Base-by-base conservation (phyloP, 2,329 filamentous ascomycete species). In the Aspergillus arachidicola region DNA sequence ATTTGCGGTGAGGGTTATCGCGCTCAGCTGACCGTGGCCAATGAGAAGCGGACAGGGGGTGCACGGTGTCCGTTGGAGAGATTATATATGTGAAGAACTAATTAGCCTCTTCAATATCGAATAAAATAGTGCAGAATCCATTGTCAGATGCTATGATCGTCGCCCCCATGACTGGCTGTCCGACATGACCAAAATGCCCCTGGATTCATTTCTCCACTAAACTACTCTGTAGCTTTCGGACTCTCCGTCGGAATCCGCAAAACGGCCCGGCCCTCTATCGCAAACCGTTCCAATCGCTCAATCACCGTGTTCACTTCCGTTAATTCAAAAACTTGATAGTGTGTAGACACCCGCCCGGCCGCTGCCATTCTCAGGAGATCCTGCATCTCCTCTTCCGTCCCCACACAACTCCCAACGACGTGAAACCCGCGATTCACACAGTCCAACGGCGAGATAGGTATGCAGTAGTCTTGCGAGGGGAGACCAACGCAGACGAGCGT, bases 401-500 rank as follows among this genome's bases (percentile, higher is more conserved):
- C 78, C 1, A 77, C 78, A 4, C 75, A 78, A 1, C 75, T 77
- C 5, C 78, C 78, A 53, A 76, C 73, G 19, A 80, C 43, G 3
- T 57, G 43, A 23, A 61, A 45, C 10, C 76, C 76, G 61, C 72
- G 68, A 56, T 79, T 78, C 3, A 76, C 74, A 60, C 79, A 79
- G 19, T 76, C 69, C 9, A 80, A 75, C 0, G 78, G 78, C 23
- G 72, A 73, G 69, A 80, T 76, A n/a, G 77, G 78, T 14, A 80
- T 76, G 72, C 78, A 75, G 64, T 74, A 79, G 16, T 69, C 72
- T 19, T 71, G 71, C 4, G 73, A 74, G 19, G 78, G 78, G 30
- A 80, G 63, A 0, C 78, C 78, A 11, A 80, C 77, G 43, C 77
- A 80, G 5, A 80, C 77, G 50, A 80, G 72, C 0, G 79, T 78